Evolutionary conservation across 495 filamentous ascomycete genomes (phyloP), one percentile per base, ranked within the genome.

Genomic region (Penicillium ucsense): DNA sequence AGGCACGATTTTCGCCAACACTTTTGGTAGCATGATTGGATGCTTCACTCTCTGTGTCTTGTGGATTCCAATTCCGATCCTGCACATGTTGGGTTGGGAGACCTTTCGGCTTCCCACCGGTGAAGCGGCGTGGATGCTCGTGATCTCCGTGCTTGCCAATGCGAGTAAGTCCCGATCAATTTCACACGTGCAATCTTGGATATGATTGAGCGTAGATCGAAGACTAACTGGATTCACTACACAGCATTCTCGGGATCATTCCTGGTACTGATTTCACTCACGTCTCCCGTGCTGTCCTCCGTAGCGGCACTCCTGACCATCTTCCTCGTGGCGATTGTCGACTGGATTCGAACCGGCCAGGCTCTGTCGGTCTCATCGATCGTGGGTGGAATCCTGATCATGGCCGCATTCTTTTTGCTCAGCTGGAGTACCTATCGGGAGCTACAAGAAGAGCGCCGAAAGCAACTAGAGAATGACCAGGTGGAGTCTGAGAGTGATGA

Each of bases 271-370:
- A 97, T 98, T 48, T 86, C 81, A 7, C 75, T 98, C 7, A 98
- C 92, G 3, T 89, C 84, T 11, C 92, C 92, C 4, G 92, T 98
- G 6, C 73, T 98, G 4, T 89, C 83, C 47, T 89, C 83, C 10
- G 92, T 98, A 6, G 92, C 92, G 4, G 88, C 89, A 4, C 76
- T 98, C 37, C 76, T 98, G 30, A 97, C 92, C 10, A 97, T 98
- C 53, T 95, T 98, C 73, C 77, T 96, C 43, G 91, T 98, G 2
- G 91, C 91, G 0, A 75, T 96, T 35, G 85, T 83, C 33, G 92
- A 98, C 62, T 94, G 90, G 86, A 56, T 87, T 39, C 71, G 85
- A 48, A 90, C 85, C 2, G 88, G 88, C 28, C 73, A 80, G 46
- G 80, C 84, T 1, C 72, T 95, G 30, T 84, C 82, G 38, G 59